Evolutionary conservation across 768 basidiomycete genomes (phyloP).

Genomic region (Leccinum variicolor): DNA sequence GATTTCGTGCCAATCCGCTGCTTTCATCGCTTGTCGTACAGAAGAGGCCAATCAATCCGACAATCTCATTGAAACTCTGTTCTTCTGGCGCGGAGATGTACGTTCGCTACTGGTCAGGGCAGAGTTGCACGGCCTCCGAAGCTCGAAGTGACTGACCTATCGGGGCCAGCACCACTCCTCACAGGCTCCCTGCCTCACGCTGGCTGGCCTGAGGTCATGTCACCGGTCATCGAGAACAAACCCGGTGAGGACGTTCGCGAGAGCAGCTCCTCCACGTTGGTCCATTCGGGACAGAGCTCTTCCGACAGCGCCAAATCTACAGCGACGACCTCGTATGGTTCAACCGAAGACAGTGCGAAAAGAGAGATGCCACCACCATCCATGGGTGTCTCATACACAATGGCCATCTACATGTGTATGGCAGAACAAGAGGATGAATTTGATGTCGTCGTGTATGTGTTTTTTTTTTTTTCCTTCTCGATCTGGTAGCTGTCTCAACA

Average conservation of each 20-base stretch:
- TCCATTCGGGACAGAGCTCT: slow-evolving; percentile 30
- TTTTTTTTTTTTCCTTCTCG: background rate
- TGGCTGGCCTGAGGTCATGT: slow-evolving; percentile 74
- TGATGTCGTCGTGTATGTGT: slow-evolving; percentile 90
- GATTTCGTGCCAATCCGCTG: too few species aligned
- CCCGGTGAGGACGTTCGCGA: slow-evolving; percentile 45
- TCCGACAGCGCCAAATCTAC: slow-evolving; percentile 21
- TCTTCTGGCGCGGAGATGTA: too few species aligned
- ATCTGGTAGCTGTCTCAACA: slow-evolving; percentile 2
- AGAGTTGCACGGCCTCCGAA: slow-evolving; percentile 58
- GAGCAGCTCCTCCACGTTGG: slow-evolving; percentile 32
- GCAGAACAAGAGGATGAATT: slow-evolving; percentile 99
- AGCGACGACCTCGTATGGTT: slow-evolving; percentile 13
- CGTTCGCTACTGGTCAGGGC: slow-evolving; percentile 25
- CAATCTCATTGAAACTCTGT: too few species aligned
- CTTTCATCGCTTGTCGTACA: too few species aligned
- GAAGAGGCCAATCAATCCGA: too few species aligned
- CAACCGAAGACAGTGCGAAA: slow-evolving; percentile 32
- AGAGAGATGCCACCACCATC: slow-evolving; percentile 42
- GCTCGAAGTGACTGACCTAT: slow-evolving; percentile 66
- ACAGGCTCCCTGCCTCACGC: slow-evolving; percentile 65
- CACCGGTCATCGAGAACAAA: slow-evolving; percentile 51
- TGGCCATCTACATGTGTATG: slow-evolving; percentile 98
- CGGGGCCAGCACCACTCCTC: slow-evolving; percentile 45
- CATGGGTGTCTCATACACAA: slow-evolving; percentile 84